Evolutionary conservation across 1,284 basidiomycete species (phyloP).

Genomic region (Trametes versicolor): DNA sequence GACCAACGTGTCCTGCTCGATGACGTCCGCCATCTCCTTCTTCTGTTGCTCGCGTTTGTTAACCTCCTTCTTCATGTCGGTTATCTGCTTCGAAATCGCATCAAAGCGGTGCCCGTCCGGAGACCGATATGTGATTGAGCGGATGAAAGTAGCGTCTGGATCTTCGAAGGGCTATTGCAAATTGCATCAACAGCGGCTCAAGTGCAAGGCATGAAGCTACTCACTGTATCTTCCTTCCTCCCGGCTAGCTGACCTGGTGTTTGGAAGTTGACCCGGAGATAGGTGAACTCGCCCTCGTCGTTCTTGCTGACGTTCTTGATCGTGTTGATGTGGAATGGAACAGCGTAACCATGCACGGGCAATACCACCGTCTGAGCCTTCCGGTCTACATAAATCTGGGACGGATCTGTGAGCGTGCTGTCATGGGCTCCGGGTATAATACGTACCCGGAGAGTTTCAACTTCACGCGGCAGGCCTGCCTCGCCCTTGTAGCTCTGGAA

Average conservation of each 20-base stretch:
- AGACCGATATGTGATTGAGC: slow-evolving; percentile 95
- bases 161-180: slow-evolving; percentile 90
- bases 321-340: slow-evolving; percentile 98
- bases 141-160: slow-evolving; percentile 96
- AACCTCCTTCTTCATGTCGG: slow-evolving; percentile 95
- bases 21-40: slow-evolving; percentile 98
- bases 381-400: slow-evolving; percentile 90
- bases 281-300: slow-evolving; percentile 96
- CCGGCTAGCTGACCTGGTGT: slow-evolving; percentile 97
- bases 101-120: slow-evolving; percentile 91
- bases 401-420: slow-evolving; percentile 19
- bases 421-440: too few species aligned
- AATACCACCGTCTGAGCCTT: slow-evolving; percentile 91
- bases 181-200: slow-evolving; percentile 1
- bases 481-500: slow-evolving; percentile 99
- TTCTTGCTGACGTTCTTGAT: slow-evolving; percentile 99
- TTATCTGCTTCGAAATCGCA: slow-evolving; percentile 91
- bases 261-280: slow-evolving; percentile 98
- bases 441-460: slow-evolving; percentile 79
- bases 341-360: slow-evolving; percentile 95
- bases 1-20: slow-evolving; percentile 92
- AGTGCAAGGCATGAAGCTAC: slow-evolving; percentile 25
- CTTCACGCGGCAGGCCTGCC: slow-evolving; percentile 84
- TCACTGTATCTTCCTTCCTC: slow-evolving; percentile 97
- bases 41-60: slow-evolving; percentile 98